Conservation (phyloP, 2,329 filamentous ascomycete genomes). For the Tricladium varicosporioides region DNA sequence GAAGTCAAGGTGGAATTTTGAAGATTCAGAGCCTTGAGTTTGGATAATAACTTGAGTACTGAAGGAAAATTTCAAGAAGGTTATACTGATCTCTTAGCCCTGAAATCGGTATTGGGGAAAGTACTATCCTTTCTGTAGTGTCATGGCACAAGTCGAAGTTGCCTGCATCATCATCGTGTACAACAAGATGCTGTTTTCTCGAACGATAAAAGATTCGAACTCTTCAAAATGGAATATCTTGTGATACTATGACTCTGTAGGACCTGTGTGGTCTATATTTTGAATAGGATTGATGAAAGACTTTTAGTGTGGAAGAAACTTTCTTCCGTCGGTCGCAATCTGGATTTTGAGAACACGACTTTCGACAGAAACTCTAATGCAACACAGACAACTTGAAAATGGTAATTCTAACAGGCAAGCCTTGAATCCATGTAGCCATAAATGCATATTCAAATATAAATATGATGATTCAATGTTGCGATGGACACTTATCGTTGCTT, state of each 20-base stretch:
- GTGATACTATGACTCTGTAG: background rate
- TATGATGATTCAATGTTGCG: constrained; percentile 15
- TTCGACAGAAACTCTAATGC: constrained; percentile 12
- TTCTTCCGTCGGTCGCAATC: constrained; percentile 11
- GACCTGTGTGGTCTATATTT: background rate
- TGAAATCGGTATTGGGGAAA: background rate
- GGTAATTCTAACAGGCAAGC: constrained; percentile 2
- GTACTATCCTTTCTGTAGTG: background rate
- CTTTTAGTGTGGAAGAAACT: background rate
- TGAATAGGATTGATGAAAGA: background rate
- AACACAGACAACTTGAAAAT: constrained; percentile 6
- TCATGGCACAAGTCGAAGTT: background rate
- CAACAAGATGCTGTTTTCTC: background rate
- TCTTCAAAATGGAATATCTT: background rate
- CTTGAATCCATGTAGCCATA: constrained; percentile 1
- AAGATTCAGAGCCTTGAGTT: background rate
- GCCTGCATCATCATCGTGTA: background rate
- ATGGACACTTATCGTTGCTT: constrained; percentile 8
- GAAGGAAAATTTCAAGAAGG: background rate
- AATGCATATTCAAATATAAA: background rate
- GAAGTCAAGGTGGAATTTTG: background rate
- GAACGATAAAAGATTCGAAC: background rate
- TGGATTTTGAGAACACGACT: constrained; percentile 9
- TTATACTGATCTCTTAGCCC: background rate
- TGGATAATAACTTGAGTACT: background rate